A percentile compares a stretch with the other conserved stretches of the same genome.
phyloP scores from a whole-genome alignment of 805 yeast genomes.

The Schizosaccharomyces cryophilus region DNA sequence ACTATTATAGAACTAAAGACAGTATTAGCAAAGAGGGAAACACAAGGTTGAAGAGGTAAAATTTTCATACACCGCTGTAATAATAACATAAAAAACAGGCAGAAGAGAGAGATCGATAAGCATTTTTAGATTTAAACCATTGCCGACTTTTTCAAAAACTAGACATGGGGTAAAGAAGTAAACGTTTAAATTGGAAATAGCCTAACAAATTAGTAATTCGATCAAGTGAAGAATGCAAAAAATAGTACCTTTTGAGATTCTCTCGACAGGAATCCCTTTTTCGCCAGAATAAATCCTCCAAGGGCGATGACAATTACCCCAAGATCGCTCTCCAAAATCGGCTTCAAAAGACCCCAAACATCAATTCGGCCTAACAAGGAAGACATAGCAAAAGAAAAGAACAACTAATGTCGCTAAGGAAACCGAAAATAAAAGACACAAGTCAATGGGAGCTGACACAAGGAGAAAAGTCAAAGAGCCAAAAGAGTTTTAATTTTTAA shows the following conservation, averaged over 20 bases:
- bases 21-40: background rate
- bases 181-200: slow-evolving; percentile 55
- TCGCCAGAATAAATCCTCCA: slow-evolving; percentile 1
- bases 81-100: slow-evolving; percentile 60
- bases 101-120: slow-evolving; percentile 59
- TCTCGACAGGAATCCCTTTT: background rate
- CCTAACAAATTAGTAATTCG: slow-evolving; percentile 13
- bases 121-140: slow-evolving; percentile 44
- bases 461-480: no score
- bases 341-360: background rate
- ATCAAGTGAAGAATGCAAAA: background rate
- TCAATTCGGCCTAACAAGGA: background rate
- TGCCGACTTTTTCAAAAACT: slow-evolving; percentile 59
- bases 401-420: no score
- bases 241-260: background rate
- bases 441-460: no score
- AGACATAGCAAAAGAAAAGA: background rate
- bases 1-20: slow-evolving; percentile 26
- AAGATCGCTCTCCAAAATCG: background rate
- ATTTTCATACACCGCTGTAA: slow-evolving; percentile 23
- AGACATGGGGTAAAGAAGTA: slow-evolving; percentile 87
- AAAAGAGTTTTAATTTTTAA: no score
- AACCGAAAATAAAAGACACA: background rate
- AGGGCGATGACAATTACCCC: background rate
- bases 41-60: no score